Percentiles rank a stretch among this genome's conserved stretches.
Evolutionary conservation across 78 protist genomes (phyloP).

Genomic region (slime mould (Dictyostelium discoideum)): DNA sequence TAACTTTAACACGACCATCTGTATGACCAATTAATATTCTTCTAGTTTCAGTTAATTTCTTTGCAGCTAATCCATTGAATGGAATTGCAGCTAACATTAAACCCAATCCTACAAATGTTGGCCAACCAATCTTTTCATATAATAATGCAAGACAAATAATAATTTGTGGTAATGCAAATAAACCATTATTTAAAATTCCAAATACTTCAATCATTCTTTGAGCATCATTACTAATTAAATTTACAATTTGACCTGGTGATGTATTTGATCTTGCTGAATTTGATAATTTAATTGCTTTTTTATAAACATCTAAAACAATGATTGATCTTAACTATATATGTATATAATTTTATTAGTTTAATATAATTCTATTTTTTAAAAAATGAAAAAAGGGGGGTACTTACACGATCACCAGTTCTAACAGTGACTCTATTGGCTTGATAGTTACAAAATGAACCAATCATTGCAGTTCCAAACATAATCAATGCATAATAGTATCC

Average conservation of each 20-base stretch:
- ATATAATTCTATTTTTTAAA: no score
- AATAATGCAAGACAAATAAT: slow-evolving; percentile 59
- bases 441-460: slow-evolving; percentile 71
- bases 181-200: slow-evolving; percentile 82
- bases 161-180: slow-evolving; percentile 84
- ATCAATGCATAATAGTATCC: slow-evolving; percentile 70
- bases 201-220: slow-evolving; percentile 83
- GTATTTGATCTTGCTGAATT: slow-evolving; percentile 37
- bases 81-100: slow-evolving; percentile 52
- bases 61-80: slow-evolving; percentile 51
- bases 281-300: slow-evolving; percentile 32
- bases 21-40: not conserved
- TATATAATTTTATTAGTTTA: no score
- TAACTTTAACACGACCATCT: slow-evolving; percentile 80
- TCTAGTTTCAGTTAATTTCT: slow-evolving; percentile 23
- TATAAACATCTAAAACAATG: slow-evolving; percentile 72
- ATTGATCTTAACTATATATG: slow-evolving; percentile 27
- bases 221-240: slow-evolving; percentile 90
- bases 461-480: slow-evolving; percentile 63
- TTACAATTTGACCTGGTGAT: slow-evolving; percentile 87
- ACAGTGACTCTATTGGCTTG: slow-evolving; percentile 66
- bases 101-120: slow-evolving; percentile 63
- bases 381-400: not conserved
- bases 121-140: slow-evolving; percentile 53
- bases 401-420: slow-evolving; percentile 69